phyloP scores from a whole-genome alignment of 768 basidiomycete genomes.

The Suillus plorans region DNA sequence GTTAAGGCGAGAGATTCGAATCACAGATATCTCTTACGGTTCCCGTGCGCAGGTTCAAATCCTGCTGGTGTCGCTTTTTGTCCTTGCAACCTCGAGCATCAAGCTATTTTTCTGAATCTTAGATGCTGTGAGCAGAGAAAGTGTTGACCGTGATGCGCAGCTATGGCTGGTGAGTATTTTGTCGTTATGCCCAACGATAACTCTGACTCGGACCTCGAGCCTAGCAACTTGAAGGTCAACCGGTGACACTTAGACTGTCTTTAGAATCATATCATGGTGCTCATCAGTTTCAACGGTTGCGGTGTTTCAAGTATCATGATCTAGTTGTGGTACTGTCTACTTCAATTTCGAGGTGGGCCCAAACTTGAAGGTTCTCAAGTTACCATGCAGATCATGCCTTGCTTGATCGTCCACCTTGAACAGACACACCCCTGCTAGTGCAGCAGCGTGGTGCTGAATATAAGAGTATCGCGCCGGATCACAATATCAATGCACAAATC shows the following conservation, averaged over 20 bases:
- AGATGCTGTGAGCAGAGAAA: not conserved
- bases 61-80: slow-evolving; percentile 7
- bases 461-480: not conserved
- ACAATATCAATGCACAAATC: not conserved
- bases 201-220: not conserved
- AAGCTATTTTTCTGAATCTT: not conserved
- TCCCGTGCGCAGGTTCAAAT: slow-evolving; percentile 8
- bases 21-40: slow-evolving; percentile 5
- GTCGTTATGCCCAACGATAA: not conserved
- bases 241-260: too few species aligned
- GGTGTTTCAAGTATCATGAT: not conserved
- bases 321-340: not conserved
- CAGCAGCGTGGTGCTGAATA: not conserved
- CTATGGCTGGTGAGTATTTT: not conserved
- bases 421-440: not conserved
- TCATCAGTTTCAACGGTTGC: too few species aligned
- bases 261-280: too few species aligned
- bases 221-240: too few species aligned
- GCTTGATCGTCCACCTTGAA: not conserved
- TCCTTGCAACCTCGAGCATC: not conserved
- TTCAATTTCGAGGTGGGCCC: not conserved
- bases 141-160: not conserved
- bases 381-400: not conserved
- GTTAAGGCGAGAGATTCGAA: slow-evolving; percentile 8
- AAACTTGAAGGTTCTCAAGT: not conserved